Evolutionary conservation across 768 basidiomycete species (phyloP).

Genomic region (Rhodotorula toruloides): DNA sequence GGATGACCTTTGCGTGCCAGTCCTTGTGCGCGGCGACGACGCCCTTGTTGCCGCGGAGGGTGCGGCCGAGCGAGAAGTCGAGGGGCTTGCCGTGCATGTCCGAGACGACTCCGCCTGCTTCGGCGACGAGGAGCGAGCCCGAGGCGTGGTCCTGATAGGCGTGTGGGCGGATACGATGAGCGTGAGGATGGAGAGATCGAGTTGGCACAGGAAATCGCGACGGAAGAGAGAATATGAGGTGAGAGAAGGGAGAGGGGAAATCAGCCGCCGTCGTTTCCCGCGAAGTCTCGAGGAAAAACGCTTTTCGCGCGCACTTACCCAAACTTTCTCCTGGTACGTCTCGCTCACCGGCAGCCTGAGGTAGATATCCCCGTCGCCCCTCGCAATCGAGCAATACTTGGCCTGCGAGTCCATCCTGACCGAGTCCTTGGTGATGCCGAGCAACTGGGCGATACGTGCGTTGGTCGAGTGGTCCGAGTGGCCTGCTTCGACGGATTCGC

Average conservation of each 20-base stretch:
- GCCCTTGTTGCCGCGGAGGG: conserved; percentile 78
- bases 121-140: conserved; percentile 73
- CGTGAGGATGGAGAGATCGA: conserved; percentile 2
- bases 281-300: neutral
- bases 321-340: conserved; percentile 91
- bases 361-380: conserved; percentile 81
- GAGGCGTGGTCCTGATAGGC: conserved; percentile 96
- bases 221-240: neutral
- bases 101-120: conserved; percentile 82
- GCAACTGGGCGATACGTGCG: conserved; percentile 60
- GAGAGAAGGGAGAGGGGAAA: no score
- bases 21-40: conserved; percentile 74
- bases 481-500: conserved; percentile 86
- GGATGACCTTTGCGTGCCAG: conserved; percentile 63
- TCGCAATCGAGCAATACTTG: conserved; percentile 79
- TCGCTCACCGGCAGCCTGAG: conserved; percentile 67
- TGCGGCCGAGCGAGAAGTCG: conserved; percentile 80
- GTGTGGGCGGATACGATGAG: no score
- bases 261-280: no score
- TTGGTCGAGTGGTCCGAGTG: conserved; percentile 84
- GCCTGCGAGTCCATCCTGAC: conserved; percentile 93
- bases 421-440: conserved; percentile 63
- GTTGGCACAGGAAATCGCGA: no score
- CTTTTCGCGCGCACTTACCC: conserved; percentile 55
- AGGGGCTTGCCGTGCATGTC: conserved; percentile 73